A percentile compares a stretch with the other conserved stretches of the same genome.
phyloP scores from a whole-genome alignment of 257 asterid genomes.

The Solanum chilense region DNA sequence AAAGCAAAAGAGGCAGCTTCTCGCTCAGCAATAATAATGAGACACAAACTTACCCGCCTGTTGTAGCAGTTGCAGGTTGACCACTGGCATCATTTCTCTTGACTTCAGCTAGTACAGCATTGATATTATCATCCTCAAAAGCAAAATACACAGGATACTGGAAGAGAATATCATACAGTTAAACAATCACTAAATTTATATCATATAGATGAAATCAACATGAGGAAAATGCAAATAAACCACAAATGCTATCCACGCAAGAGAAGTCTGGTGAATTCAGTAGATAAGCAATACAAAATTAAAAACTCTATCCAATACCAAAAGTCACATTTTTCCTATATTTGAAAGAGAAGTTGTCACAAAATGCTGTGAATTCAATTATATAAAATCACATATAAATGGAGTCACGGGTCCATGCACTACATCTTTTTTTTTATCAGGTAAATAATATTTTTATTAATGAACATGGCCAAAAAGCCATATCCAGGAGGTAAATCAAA shows the following conservation, averaged over 20 bases:
- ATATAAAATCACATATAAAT: neutral
- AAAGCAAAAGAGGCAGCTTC: neutral
- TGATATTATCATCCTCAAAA: constrained; percentile 65
- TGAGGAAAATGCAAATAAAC: neutral
- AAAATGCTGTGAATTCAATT: neutral
- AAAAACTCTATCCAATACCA: neutral
- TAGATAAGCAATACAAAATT: neutral
- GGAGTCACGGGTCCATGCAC: neutral
- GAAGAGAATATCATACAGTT: constrained; percentile 14
- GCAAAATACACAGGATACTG: constrained; percentile 98
- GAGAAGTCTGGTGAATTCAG: neutral
- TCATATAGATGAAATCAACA: neutral
- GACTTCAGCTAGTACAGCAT: constrained; percentile 70
- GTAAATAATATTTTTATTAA: too few species aligned
- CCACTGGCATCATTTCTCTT: constrained; percentile 84
- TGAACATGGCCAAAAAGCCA: neutral
- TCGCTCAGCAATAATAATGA: neutral
- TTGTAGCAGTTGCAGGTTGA: constrained; percentile 92
- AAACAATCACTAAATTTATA: neutral
- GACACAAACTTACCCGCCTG: constrained; percentile 86
- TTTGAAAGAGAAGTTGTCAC: neutral
- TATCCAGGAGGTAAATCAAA: neutral
- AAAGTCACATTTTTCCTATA: neutral
- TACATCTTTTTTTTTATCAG: neutral
- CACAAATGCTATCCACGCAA: neutral